Percentiles rank a stretch among this genome's conserved stretches.
Conservation (phyloP, 1,284 basidiomycete genomes). For the Malassezia sp. region DNA sequence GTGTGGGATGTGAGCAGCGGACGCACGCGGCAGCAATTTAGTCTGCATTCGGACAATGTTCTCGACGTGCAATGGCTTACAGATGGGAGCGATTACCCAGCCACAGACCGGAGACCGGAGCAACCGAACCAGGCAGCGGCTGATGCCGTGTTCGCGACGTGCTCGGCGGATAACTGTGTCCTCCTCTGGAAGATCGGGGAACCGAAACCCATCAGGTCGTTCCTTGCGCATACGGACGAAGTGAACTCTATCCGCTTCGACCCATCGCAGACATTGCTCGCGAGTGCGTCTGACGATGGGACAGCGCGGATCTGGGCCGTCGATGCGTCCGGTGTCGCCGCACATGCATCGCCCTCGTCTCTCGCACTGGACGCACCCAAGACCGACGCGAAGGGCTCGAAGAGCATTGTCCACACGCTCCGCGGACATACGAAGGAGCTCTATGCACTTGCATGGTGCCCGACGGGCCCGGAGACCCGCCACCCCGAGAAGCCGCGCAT, state of each 20-base stretch:
- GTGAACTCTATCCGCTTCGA: constrained; percentile 45
- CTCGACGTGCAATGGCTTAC: constrained; percentile 45
- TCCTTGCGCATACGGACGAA: constrained; percentile 42
- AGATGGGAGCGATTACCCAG: not conserved
- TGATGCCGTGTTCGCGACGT: constrained; percentile 41
- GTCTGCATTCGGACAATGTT: constrained; percentile 38
- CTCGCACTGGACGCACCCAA: not conserved
- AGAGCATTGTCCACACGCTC: constrained; percentile 24
- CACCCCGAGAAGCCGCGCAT: constrained; percentile 35
- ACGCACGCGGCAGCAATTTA: constrained; percentile 40
- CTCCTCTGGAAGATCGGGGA: constrained; percentile 40
- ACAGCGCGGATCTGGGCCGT: constrained; percentile 40
- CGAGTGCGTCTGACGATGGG: constrained; percentile 40
- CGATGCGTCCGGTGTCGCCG: constrained; percentile 17
- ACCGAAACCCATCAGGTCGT: constrained; percentile 35
- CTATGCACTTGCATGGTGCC: constrained; percentile 41
- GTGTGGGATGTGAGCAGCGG: constrained; percentile 46
- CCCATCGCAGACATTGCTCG: constrained; percentile 40
- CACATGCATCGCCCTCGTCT: too few relatives aligned
- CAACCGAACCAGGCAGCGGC: constrained; percentile 21
- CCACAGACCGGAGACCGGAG: not conserved
- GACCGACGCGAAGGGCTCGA: constrained; percentile 7
- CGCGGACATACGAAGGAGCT: constrained; percentile 41
- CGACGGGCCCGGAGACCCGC: constrained; percentile 28
- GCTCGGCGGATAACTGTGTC: constrained; percentile 43